Conservation (phyloP, 78 protist species). For the Cavenderia fasciculata region DNA sequence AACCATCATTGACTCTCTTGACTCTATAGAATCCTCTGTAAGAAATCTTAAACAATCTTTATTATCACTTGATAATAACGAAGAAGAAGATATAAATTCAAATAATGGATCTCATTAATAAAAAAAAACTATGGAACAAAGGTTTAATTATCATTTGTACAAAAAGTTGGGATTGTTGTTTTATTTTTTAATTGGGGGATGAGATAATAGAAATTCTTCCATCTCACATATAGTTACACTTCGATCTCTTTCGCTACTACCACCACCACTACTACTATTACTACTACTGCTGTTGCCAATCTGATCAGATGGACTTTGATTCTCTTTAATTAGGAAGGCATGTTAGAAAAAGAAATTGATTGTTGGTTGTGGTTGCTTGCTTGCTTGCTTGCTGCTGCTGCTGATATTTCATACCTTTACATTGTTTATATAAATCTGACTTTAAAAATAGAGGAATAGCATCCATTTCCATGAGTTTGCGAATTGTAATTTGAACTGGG, state of each 20-base stretch:
- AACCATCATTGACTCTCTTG: slow-evolving; percentile 13
- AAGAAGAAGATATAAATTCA: neutral
- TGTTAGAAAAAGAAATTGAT: too few relatives aligned
- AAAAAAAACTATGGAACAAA: neutral
- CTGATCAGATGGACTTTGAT: too few relatives aligned
- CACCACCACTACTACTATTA: neutral
- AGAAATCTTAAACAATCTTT: too few relatives aligned
- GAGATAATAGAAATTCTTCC: neutral
- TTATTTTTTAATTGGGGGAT: neutral
- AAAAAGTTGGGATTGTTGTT: too few relatives aligned
- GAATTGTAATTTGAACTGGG: slow-evolving; percentile 31
- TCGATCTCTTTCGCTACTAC: neutral
- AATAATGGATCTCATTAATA: neutral
- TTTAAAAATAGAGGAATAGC: slow-evolving; percentile 60
- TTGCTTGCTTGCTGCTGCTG: too few relatives aligned
- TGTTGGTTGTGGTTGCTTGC: too few relatives aligned
- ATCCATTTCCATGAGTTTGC: slow-evolving; percentile 63
- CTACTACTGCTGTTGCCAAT: neutral
- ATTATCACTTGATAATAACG: too few relatives aligned
- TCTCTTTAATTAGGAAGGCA: too few relatives aligned
- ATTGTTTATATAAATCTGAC: slow-evolving; percentile 62
- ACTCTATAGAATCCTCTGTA: neutral
- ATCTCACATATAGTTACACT: neutral
- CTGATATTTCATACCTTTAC: slow-evolving; percentile 9
- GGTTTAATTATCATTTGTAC: neutral